Evolutionary conservation across 108 stramenopile species (phyloP), one percentile per base, ranked within the genome.

Genomic region (Cyclotella cryptica): DNA sequence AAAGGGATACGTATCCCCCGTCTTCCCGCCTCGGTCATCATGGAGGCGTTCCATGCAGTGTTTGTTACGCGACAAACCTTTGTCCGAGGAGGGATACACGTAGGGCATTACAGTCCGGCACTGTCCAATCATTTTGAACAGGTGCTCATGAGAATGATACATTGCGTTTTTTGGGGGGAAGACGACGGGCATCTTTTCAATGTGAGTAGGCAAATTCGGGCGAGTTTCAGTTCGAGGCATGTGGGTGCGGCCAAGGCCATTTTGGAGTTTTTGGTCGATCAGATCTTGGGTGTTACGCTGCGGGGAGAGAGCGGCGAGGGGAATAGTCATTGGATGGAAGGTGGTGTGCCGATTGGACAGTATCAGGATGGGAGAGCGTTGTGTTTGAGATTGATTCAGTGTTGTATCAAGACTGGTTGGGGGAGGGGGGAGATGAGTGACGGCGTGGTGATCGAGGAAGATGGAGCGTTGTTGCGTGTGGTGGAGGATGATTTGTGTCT

Each of bases 401-500:
- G 80, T 22, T 86, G 86, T 40, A 69, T 95, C 0, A 54, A 55
- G 41, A 67, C 66, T 18, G 86, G 83, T 18, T 93, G 88, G 85
- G 76, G 77, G 45, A 58, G 51, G 41, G 60, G 42, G 4, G 40
- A 28, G 21, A 15, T 39, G 0, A 44, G 27, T 22, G 82, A 14
- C 89, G 88, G 83, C 65, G 74, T 43, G 1, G 75, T 71, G 40
- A 39, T 42, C 14, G 77, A 57, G 10, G 78, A 81, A 8, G 80
- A 88, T 26, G 72, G 77, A 39, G 59, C 71, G 52, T 58, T 92
- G 11, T 55, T 93, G 41, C 72, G 61, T n/a, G 78, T 91, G 59
- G 74, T 95, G 53, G 87, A 89, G 73, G 94, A 95, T 81, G 92
- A 95, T 72, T 84, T 95, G 55, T 92, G 94, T 83, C 78, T 95